These are phyloP conservation scores for Fusarium albidum DNA, from an alignment of 2,329 filamentous ascomycete genomes.

Conservation along the genomic window DNA sequence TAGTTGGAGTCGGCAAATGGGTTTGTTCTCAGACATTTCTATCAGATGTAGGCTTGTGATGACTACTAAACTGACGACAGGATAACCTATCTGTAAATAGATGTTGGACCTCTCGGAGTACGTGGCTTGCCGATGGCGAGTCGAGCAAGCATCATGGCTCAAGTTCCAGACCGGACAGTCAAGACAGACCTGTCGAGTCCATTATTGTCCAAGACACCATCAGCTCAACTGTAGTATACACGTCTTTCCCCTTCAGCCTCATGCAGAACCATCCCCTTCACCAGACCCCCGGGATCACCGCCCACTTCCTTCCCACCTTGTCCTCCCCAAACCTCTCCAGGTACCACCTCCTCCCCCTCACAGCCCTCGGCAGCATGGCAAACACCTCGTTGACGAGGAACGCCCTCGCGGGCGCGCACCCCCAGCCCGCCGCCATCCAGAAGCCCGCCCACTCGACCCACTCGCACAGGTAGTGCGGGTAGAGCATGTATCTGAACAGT, in stretches of 20 bases:
- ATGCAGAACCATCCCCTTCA: constrained; percentile 31
- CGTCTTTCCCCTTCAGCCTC: neutral
- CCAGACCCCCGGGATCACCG: constrained; percentile 68
- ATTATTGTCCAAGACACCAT: neutral
- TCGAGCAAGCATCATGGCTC: neutral
- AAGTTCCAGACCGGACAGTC: neutral
- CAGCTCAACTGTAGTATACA: neutral
- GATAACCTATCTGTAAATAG: too few species aligned
- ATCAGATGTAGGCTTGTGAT: too few species aligned
- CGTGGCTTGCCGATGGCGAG: constrained; percentile 5
- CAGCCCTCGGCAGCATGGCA: constrained; percentile 89
- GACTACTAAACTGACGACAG: too few species aligned
- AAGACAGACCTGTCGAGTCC: neutral
- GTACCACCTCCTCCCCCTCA: constrained; percentile 88
- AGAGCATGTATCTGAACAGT: constrained; percentile 83
- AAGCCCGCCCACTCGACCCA: constrained; percentile 97
- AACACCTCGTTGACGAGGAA: constrained; percentile 88
- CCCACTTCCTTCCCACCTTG: constrained; percentile 77
- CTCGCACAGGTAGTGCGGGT: constrained; percentile 94
- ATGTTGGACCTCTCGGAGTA: neutral
- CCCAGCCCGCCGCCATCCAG: constrained; percentile 75
- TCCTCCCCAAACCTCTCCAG: constrained; percentile 85
- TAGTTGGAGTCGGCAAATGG: too few species aligned
- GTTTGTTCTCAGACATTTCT: too few species aligned
- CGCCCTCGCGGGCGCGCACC: constrained; percentile 76